phyloP scores from a whole-genome alignment of 2,329 filamentous ascomycete genomes.

The Fusarium cicatricum region DNA sequence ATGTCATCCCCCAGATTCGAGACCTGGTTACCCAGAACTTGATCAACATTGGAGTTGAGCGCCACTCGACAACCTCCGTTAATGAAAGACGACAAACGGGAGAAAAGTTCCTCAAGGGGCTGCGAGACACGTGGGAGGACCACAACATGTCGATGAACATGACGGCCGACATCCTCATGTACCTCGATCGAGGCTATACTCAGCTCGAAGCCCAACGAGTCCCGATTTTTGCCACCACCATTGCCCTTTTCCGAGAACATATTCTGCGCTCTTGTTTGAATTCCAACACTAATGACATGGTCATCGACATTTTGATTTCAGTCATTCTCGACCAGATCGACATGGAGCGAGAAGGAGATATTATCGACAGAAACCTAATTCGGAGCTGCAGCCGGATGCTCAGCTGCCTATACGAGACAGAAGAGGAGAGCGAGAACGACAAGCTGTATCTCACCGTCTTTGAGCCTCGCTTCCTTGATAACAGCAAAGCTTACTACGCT shows the following conservation, averaged over 20 bases:
- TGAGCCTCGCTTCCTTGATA: slow-evolving; percentile 77
- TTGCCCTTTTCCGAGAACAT: slow-evolving; percentile 87
- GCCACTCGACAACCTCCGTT: slow-evolving; percentile 66
- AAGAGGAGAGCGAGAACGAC: slow-evolving; percentile 77
- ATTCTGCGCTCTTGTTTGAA: slow-evolving; percentile 72
- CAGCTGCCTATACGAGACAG: slow-evolving; percentile 83
- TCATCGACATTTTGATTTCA: slow-evolving; percentile 79
- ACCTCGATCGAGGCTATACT: slow-evolving; percentile 88
- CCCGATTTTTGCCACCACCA: slow-evolving; percentile 83
- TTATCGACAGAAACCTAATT: slow-evolving; percentile 84
- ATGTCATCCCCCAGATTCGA: slow-evolving; percentile 76
- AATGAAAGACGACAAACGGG: slow-evolving; percentile 83
- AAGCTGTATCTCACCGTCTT: slow-evolving; percentile 88
- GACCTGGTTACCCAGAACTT: slow-evolving; percentile 76
- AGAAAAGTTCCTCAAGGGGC: slow-evolving; percentile 79
- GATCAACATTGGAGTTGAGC: slow-evolving; percentile 65
- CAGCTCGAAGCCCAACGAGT: slow-evolving; percentile 71
- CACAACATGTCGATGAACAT: slow-evolving; percentile 95
- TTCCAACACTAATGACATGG: slow-evolving; percentile 55
- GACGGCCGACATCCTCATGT: slow-evolving; percentile 97
- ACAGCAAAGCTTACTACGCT: slow-evolving; percentile 77
- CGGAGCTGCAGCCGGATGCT: slow-evolving; percentile 90
- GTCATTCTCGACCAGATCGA: slow-evolving; percentile 90
- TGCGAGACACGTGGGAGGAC: slow-evolving; percentile 85
- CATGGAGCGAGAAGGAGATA: slow-evolving; percentile 90